phyloP scores from a whole-genome alignment of 164 flowering plant genomes.

The Tetracentron sinense region DNA sequence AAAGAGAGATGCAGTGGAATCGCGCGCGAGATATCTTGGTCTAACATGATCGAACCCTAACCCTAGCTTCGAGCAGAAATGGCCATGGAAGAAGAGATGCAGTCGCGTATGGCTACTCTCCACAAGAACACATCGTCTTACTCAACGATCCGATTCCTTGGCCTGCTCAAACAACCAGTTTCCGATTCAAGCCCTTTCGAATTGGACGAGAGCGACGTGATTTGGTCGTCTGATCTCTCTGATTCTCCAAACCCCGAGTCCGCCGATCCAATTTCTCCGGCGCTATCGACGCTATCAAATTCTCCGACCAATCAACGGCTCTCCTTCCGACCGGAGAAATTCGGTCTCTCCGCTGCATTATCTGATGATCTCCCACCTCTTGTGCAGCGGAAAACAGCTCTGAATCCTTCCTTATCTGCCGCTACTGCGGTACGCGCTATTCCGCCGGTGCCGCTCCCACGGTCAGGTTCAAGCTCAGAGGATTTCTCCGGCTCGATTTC shows the following conservation, averaged over 20 bases:
- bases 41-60: too few species aligned
- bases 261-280: constrained; percentile 2
- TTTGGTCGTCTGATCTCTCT: constrained; percentile 40
- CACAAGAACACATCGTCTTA: constrained; percentile 15
- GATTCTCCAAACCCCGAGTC: constrained; percentile 14
- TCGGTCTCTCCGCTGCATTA: constrained; percentile 49
- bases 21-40: too few species aligned
- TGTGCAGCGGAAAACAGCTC: constrained; percentile 30
- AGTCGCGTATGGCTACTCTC: background rate
- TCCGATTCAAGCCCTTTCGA: constrained; percentile 29
- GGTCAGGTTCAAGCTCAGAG: constrained; percentile 17
- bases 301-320: constrained; percentile 9
- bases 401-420: constrained; percentile 35
- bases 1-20: background rate
- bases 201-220: constrained; percentile 49
- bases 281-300: constrained; percentile 11
- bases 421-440: constrained; percentile 27
- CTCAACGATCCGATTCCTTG: constrained; percentile 29
- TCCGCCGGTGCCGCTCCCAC: constrained; percentile 22
- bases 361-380: constrained; percentile 27
- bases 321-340: constrained; percentile 21
- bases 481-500: constrained; percentile 14
- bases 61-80: too few species aligned
- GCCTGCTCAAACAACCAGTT: constrained; percentile 25
- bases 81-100: constrained; percentile 14